Evolutionary conservation across 805 yeast genomes (phyloP), one percentile per base, ranked within the genome.

Genomic region (Candida caryicola): DNA sequence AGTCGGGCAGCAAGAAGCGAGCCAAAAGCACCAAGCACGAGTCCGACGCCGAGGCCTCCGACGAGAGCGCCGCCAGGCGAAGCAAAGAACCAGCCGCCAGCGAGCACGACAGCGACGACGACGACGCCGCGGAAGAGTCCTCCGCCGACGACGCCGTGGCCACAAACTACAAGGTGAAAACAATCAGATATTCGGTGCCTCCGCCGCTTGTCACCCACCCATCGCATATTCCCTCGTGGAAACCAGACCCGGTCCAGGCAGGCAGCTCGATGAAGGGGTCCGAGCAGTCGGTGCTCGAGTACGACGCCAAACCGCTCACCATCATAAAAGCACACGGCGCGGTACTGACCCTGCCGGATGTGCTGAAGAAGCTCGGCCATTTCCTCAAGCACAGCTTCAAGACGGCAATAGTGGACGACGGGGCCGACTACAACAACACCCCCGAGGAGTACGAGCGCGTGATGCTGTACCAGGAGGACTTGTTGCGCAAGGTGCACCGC

Each of bases 381-480:
- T 69, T 57, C 33, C 48, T 69, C 29, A 47, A 50, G 15, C 38
- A 41, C 17, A 57, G 61, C 34, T 64, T 51, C 43, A 63, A 57
- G 39, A 47, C 57, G 1, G 65, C 71, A 2, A 65, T 69, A 23
- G 46, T 67, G 5, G 74, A 69, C 40, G 74, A 69, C 23, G 54
- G 47, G 12, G 43, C 47, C 13, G 74, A 69, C 27, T 59, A 52
- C 30, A 44, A 49, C 28, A 56, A 51, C 31, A 55, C 71, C 0
- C 54, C 55, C 0, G 81, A 78, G 33, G 95, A 88, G 47, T 86
- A 76, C 44, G 72, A 78, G 1, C 59, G 59, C n/a, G 72, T 76
- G 15, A 64, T 88, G 30, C 51, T 58, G 0, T 76, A 74, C 18
- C 93, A 87, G 47, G 17, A 54, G 52, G 12, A 66, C 57, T 41